Conservation (phyloP, 2,329 filamentous ascomycete species). For the Colletotrichum falcatum region DNA sequence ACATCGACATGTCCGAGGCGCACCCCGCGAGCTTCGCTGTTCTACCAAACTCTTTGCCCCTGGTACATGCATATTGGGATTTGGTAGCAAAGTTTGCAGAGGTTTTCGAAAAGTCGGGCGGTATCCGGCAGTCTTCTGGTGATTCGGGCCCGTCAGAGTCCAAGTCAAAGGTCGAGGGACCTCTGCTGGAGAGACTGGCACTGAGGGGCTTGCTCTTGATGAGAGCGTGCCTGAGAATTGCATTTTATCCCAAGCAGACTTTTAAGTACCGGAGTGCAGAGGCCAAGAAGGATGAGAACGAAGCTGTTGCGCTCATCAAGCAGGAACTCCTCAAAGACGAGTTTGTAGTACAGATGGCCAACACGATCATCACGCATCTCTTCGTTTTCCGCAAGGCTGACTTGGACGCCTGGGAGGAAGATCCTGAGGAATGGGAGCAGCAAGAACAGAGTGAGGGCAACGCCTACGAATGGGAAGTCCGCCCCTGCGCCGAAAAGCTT, state of each 20-base stretch:
- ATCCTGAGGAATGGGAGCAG: slow-evolving; percentile 95
- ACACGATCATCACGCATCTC: slow-evolving; percentile 85
- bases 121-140: slow-evolving; percentile 61
- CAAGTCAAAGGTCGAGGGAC: slow-evolving; percentile 67
- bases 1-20: slow-evolving; percentile 83
- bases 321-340: slow-evolving; percentile 79
- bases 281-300: slow-evolving; percentile 80
- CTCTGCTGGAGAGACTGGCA: slow-evolving; percentile 81
- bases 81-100: slow-evolving; percentile 82
- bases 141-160: slow-evolving; percentile 49
- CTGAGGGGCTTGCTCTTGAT: slow-evolving; percentile 87
- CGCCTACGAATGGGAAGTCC: slow-evolving; percentile 91
- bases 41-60: slow-evolving; percentile 81
- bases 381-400: slow-evolving; percentile 90
- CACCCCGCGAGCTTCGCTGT: slow-evolving; percentile 87
- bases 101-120: slow-evolving; percentile 73
- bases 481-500: slow-evolving; percentile 92
- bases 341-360: slow-evolving; percentile 84
- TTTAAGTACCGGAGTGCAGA: slow-evolving; percentile 85
- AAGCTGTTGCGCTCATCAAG: slow-evolving; percentile 77
- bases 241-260: slow-evolving; percentile 81
- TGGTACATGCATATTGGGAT: slow-evolving; percentile 88
- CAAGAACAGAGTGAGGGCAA: slow-evolving; percentile 87
- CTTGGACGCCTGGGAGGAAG: slow-evolving; percentile 91
- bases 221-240: slow-evolving; percentile 85